Conservation (phyloP, 805 yeast species). For the Kodamaea neixiangensis region DNA sequence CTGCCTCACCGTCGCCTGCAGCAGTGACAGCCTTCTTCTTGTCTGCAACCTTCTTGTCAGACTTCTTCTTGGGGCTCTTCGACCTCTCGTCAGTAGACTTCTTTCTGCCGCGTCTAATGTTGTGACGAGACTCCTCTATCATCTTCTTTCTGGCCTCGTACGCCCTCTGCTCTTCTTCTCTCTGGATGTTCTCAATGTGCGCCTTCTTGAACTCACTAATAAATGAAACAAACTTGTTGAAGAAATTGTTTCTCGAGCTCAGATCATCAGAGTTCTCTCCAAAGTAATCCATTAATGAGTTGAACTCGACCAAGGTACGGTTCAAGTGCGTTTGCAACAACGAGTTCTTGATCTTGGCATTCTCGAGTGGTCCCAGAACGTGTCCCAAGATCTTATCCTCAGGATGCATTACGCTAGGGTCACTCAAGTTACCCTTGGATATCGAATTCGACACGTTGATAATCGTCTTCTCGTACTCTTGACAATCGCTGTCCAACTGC, state of each 20-base stretch:
- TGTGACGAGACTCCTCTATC: conserved; percentile 28
- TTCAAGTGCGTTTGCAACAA: conserved; percentile 64
- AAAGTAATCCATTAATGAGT: conserved; percentile 72
- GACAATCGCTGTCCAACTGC: conserved; percentile 74
- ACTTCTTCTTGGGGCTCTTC: conserved; percentile 8
- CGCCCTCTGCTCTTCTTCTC: conserved; percentile 74
- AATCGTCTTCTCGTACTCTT: conserved; percentile 58
- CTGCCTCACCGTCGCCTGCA: conserved; percentile 1
- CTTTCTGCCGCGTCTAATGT: conserved; percentile 11
- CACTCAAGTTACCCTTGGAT: conserved; percentile 83
- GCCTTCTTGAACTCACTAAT: conserved; percentile 78
- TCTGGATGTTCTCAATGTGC: conserved; percentile 70
- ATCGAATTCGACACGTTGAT: conserved; percentile 73
- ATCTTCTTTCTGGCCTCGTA: conserved; percentile 38
- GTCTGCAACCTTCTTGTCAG: conserved; percentile 3
- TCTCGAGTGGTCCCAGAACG: conserved; percentile 67
- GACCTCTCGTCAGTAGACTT: conserved; percentile 9
- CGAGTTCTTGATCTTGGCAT: conserved; percentile 70
- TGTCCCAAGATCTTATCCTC: conserved; percentile 66
- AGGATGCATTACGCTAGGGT: conserved; percentile 78
- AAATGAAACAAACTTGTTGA: conserved; percentile 78
- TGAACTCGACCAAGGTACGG: conserved; percentile 64
- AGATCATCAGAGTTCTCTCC: conserved; percentile 87
- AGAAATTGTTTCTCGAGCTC: conserved; percentile 66
- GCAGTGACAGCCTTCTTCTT: conserved; percentile 7